Evolutionary conservation across 2,329 filamentous ascomycete species (phyloP), one percentile per base, ranked within the genome.

Genomic region (Monosporascus sp.): DNA sequence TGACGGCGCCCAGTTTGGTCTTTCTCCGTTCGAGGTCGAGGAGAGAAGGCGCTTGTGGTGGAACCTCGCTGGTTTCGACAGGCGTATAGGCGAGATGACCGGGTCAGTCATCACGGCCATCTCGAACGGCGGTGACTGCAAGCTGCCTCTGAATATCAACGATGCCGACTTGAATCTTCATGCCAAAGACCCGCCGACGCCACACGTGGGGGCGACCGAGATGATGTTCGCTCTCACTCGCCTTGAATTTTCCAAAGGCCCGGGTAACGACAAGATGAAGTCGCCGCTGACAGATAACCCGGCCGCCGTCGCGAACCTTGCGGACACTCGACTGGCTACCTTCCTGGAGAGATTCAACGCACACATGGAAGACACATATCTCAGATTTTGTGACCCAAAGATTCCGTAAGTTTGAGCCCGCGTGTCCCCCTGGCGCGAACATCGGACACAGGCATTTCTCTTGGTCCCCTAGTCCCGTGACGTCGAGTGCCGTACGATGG

Each of bases 41-140:
- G 79, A 88, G 68, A 79, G 86, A n/a, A 80, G 87, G 49, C 77
- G 87, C 38, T 71, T 90, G 1, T 90, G 86, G 87, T 90, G 86
- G 86, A 81, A 83, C 35, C 74, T 91, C 17, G 77, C 86, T 15
- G 74, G 82, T 25, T 86, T 89, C 58, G 88, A 91, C 66, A 76
- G 79, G 55, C 83, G 87, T 22, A 79, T 89, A 38, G 79, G 83
- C 53, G 87, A 90, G 65, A 79, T 89, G 67, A 79, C 82, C 3
- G 79, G 81, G 48, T 81, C 78, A 18, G 74, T 77, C 36, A 77
- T 83, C 51, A 83, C 79, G 5, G 80, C 79, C 0, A 71, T 83
- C 25, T 80, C 79, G 1, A 78, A 72, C 37, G 73, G 73, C 9
- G 74, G 75, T 9, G 80, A 83, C 62, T 82, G 79, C 67, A 78